phyloP scores from a whole-genome alignment of 768 basidiomycete genomes.

The Lactarius hengduanensis region DNA sequence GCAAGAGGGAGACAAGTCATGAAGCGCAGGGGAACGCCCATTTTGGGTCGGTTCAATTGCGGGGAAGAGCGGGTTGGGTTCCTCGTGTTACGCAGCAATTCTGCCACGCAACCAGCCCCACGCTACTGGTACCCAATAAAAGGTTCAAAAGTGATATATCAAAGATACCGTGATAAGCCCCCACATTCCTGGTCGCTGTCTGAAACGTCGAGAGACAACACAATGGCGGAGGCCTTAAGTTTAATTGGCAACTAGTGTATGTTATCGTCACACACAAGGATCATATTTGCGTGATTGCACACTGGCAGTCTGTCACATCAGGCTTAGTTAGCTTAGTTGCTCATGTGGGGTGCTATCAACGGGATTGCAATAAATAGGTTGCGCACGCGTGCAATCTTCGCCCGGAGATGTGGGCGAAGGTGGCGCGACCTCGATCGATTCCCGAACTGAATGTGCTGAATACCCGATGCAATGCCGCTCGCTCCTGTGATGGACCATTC shows the following conservation, averaged over 20 bases:
- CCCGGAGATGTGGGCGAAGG: conserved; percentile 12
- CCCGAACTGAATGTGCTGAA: not conserved
- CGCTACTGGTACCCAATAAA: not conserved
- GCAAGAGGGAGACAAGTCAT: not conserved
- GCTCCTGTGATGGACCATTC: not conserved
- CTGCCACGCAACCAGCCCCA: conserved; percentile 2
- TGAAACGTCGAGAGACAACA: conserved; percentile 3
- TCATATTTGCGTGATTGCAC: not conserved
- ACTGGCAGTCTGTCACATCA: not conserved
- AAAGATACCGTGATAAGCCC: not conserved
- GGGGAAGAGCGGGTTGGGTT: not conserved
- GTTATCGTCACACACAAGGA: conserved; percentile 3
- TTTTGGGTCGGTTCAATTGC: not conserved
- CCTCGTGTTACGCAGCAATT: not conserved
- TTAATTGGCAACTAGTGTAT: not conserved
- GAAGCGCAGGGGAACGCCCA: not conserved
- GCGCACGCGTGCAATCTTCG: not conserved
- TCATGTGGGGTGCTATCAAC: not conserved
- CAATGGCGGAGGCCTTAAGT: not conserved
- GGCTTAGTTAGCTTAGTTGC: not conserved
- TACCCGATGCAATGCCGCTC: not conserved
- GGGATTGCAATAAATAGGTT: not conserved
- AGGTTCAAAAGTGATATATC: not conserved
- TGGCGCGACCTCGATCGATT: conserved; percentile 12
- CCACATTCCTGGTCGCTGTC: conserved; percentile 4